Base-by-base conservation (phyloP, 75 land plant species). In the Pinus albicaulis region DNA sequence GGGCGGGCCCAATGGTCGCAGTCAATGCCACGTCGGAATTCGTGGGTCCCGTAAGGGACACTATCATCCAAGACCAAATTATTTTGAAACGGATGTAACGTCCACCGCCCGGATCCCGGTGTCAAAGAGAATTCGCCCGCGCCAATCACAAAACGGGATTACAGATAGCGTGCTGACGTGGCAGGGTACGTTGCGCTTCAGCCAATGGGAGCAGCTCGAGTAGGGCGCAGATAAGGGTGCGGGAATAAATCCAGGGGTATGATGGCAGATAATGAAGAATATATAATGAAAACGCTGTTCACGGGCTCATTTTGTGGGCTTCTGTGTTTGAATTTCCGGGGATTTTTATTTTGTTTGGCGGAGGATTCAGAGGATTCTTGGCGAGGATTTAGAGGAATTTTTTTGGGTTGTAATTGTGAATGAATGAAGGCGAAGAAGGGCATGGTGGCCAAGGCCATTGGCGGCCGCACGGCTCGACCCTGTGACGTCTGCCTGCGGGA, bases 401-500 rank as follows among this genome's bases (percentile, higher is more conserved):
- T 3, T 26, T 62, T 25, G 12, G 13, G 12, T 0, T 25, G 3
- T 8, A 5, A 31, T 24, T 41, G 56, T 38, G 24, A 13, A 41
- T 48, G 55, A 26, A 59, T 53, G 24, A 73, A 13, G 55, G n/a
- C 24, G 20, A 63, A n/a, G 59, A 75, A 17, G 10, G 66, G 73
- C n/a, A 80, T 75, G 74, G 79, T 78, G 70, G 89, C 86, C 5
- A 84, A 78, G 84, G 93, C 90, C 52, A 78, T 89, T 11, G 87
- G 89, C 8, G 91, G 87, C 6, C 77, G 87, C 60, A 85, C 89
- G 23, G 86, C 90, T 1, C 80, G 99, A n/a, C 82, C 99, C 0
- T 94, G 99, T 69, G 95, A 96, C 70, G 76, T 80, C 61, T 96
- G 99, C 74, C 70, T 90, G 20, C 36, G 75, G n/a, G 81, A 85